phyloP scores from a whole-genome alignment of 1,284 basidiomycete species.

The Ustilago crameri region DNA sequence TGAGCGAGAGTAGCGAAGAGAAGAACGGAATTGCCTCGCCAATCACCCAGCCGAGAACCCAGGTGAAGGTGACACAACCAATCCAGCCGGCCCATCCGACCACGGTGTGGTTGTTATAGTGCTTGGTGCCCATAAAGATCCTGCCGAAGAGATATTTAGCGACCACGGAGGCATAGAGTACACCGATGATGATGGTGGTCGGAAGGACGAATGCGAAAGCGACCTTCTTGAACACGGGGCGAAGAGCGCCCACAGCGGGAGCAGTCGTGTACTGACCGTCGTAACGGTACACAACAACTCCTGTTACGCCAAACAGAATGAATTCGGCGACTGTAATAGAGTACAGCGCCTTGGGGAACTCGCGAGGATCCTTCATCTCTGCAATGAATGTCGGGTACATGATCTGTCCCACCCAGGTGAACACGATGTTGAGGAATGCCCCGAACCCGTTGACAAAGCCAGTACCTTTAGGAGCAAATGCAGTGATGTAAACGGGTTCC shows the following conservation, averaged over 20 bases:
- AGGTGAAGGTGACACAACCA: conserved; percentile 73
- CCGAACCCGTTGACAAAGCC: conserved; percentile 73
- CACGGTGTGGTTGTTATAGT: conserved; percentile 72
- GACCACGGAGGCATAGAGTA: conserved; percentile 64
- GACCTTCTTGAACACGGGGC: conserved; percentile 57
- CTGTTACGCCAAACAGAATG: conserved; percentile 72
- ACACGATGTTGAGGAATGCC: conserved; percentile 71
- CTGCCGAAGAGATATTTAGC: conserved; percentile 66
- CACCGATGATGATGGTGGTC: conserved; percentile 67
- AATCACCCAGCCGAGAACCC: conserved; percentile 75
- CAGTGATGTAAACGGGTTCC: conserved; percentile 51
- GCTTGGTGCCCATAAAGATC: conserved; percentile 60
- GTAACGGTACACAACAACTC: conserved; percentile 75
- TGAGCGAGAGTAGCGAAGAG: conserved; percentile 70
- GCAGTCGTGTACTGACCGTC: conserved; percentile 67
- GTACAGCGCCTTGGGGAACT: conserved; percentile 74
- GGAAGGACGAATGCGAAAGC: conserved; percentile 66
- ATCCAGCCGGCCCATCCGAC: conserved; percentile 75
- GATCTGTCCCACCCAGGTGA: conserved; percentile 76
- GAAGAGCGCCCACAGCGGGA: conserved; percentile 58
- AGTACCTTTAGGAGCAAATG: conserved; percentile 69
- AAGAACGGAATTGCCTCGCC: conserved; percentile 72
- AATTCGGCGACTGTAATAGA: conserved; percentile 73
- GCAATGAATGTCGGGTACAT: conserved; percentile 72
- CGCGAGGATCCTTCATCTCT: conserved; percentile 74